Percentiles rank a stretch among this genome's conserved stretches.
Conservation (phyloP, 2,329 filamentous ascomycete genomes). For the Falciphora oryzae region DNA sequence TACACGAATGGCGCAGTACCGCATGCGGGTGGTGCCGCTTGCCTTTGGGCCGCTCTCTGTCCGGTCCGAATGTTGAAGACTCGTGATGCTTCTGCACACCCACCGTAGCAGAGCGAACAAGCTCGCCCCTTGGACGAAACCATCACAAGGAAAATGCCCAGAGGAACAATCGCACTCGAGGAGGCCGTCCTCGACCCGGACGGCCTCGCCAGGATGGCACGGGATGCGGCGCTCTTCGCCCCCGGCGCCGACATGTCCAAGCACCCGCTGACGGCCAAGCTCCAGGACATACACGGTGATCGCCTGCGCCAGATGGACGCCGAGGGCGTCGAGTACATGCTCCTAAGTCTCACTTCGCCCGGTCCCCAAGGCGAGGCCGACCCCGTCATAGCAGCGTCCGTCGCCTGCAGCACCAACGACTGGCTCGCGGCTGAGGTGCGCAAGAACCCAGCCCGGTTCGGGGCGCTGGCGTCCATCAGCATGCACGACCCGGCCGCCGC, state of each 20-base stretch:
- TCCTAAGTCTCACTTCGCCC: conserved; percentile 28
- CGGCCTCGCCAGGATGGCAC: conserved; percentile 23
- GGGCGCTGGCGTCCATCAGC: conserved; percentile 19
- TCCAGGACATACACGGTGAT: conserved; percentile 26
- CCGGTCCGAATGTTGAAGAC: too few species aligned
- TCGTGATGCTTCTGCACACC: too few species aligned
- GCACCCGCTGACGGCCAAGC: conserved; percentile 21
- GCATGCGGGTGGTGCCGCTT: background rate
- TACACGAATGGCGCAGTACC: background rate
- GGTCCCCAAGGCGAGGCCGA: conserved; percentile 26
- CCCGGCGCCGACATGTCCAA: conserved; percentile 16
- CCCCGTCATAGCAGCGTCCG: conserved; percentile 17
- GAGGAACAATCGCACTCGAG: conserved; percentile 29
- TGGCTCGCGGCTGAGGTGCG: conserved; percentile 25
- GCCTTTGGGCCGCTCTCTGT: too few species aligned
- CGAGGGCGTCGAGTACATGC: conserved; percentile 31
- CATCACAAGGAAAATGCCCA: conserved; percentile 11
- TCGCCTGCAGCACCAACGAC: conserved; percentile 26
- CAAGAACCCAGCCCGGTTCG: conserved; percentile 25
- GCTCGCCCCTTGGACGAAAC: background rate
- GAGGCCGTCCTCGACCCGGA: conserved; percentile 29
- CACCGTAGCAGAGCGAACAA: too few species aligned
- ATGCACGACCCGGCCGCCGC: conserved; percentile 27
- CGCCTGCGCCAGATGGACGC: conserved; percentile 28
- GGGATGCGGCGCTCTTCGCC: conserved; percentile 24